A percentile compares a stretch with the other conserved stretches of the same genome.
phyloP scores from a whole-genome alignment of 305 asterid genomes.

The Plantago rigida region DNA sequence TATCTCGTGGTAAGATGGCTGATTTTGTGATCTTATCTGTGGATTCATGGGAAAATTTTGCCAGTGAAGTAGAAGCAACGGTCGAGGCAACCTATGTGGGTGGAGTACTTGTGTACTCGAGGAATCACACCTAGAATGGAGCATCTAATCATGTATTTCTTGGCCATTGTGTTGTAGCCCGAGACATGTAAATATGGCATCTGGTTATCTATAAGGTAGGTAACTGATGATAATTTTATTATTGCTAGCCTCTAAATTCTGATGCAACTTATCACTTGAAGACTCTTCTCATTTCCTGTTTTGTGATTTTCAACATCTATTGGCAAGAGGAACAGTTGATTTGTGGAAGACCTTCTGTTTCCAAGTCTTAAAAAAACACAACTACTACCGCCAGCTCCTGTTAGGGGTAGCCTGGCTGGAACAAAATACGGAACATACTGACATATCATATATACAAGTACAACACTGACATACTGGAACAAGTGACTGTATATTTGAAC shows the following conservation, averaged over 20 bases:
- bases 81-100: conserved; percentile 81
- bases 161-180: neutral
- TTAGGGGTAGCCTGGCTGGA: neutral
- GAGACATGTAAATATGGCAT: neutral
- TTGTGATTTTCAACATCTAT: too few species aligned
- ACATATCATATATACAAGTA: too few species aligned
- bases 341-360: neutral
- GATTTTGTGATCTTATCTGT: conserved; percentile 70
- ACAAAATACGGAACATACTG: neutral
- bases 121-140: conserved; percentile 16
- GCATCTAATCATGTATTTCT: neutral
- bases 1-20: conserved; percentile 76
- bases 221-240: neutral
- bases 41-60: conserved; percentile 60
- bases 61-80: conserved; percentile 37
- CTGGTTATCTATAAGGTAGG: neutral
- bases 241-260: neutral
- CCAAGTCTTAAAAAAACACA: neutral
- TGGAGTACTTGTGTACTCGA: conserved; percentile 56
- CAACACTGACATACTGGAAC: too few species aligned
- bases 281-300: neutral
- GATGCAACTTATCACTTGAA: neutral
- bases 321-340: neutral
- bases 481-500: too few species aligned
- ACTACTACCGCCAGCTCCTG: neutral